A percentile compares a stretch with the other conserved stretches of the same genome.
Evolutionary conservation across 2,329 filamentous ascomycete species (phyloP).

Genomic region (Fusarium liriodendri): DNA sequence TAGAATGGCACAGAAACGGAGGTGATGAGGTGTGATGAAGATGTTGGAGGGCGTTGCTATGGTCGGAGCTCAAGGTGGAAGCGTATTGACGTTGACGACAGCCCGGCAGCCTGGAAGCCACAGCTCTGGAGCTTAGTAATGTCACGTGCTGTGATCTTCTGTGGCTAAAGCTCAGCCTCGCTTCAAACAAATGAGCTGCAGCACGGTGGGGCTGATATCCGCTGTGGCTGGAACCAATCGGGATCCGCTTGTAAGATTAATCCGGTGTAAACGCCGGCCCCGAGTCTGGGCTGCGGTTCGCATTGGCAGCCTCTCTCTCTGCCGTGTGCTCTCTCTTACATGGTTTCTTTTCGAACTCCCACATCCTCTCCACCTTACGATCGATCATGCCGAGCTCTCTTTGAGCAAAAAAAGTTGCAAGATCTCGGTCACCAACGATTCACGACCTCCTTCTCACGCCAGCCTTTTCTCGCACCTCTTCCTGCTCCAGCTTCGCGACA

Average conservation of each 20-base stretch:
- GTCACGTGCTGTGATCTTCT: slow-evolving; percentile 36
- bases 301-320: slow-evolving; percentile 33
- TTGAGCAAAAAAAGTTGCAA: slow-evolving; percentile 30
- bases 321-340: slow-evolving; percentile 38
- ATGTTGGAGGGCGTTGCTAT: slow-evolving; percentile 32
- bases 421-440: neutral
- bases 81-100: slow-evolving; percentile 49
- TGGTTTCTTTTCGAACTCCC: slow-evolving; percentile 32
- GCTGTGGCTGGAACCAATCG: slow-evolving; percentile 18
- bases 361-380: slow-evolving; percentile 11
- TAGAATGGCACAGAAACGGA: neutral
- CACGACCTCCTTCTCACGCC: neutral
- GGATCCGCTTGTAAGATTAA: slow-evolving; percentile 28
- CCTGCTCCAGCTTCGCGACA: slow-evolving; percentile 28
- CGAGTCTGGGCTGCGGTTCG: slow-evolving; percentile 32
- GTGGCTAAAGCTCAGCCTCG: slow-evolving; percentile 26
- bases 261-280: slow-evolving; percentile 40
- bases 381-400: slow-evolving; percentile 38
- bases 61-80: slow-evolving; percentile 40
- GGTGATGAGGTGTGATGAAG: slow-evolving; percentile 14
- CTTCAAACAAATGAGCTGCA: neutral
- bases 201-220: neutral
- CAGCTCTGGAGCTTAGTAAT: slow-evolving; percentile 44
- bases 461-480: slow-evolving; percentile 11
- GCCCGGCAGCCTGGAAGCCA: slow-evolving; percentile 48